Conservation (phyloP, 495 filamentous ascomycete genomes). For the Penicillium longicatenatum region DNA sequence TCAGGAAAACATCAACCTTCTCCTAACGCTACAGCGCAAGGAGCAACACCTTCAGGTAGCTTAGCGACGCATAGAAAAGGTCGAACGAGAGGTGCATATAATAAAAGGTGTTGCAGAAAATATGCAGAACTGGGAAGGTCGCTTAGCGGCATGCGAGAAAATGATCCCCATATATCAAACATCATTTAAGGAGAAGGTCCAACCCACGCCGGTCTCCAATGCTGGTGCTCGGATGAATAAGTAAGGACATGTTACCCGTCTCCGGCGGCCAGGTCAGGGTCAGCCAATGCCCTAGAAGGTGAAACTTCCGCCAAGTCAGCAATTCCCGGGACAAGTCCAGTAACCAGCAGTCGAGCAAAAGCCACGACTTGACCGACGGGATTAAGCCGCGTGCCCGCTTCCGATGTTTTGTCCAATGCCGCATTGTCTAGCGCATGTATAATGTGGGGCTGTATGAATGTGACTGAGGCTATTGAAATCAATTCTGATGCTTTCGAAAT, state of each 20-base stretch:
- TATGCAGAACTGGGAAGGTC: neutral
- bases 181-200: neutral
- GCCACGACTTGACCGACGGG: neutral
- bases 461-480: neutral
- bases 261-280: neutral
- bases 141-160: neutral
- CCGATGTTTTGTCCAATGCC: neutral
- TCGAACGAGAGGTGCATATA: too few species aligned
- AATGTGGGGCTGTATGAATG: neutral
- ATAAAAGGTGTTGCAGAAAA: neutral
- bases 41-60: too few species aligned
- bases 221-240: neutral
- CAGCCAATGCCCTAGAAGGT: neutral
- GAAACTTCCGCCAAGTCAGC: neutral
- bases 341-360: neutral
- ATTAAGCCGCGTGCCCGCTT: conserved; percentile 1
- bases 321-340: neutral
- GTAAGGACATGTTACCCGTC: neutral
- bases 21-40: too few species aligned
- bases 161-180: neutral
- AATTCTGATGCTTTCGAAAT: neutral
- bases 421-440: neutral
- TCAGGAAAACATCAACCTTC: too few species aligned
- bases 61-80: too few species aligned
- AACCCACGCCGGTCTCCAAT: neutral